Evolutionary conservation across 2,329 filamentous ascomycete genomes (phyloP), one percentile per base, ranked within the genome.

Genomic region (Fragosphaeria purpurea): DNA sequence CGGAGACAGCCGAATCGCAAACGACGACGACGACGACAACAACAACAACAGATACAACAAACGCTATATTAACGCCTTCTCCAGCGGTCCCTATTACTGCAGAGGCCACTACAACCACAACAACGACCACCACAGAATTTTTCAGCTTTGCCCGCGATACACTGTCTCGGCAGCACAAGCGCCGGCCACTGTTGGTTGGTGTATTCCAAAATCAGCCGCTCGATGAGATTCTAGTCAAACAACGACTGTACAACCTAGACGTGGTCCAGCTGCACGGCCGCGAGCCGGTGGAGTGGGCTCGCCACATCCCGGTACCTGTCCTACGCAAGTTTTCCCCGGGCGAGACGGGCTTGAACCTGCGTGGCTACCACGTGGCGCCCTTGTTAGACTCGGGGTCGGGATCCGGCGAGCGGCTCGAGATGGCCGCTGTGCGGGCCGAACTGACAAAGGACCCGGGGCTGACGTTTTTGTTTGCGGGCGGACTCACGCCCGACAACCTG

Each of bases 121-220:
- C 22, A 22, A 22, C 22, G 6, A 31, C 39, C 5, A 73, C 75
- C 4, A 75, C 71, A 7, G 87, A 90, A 62, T 95, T 83, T 67
- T 97, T 94, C 48, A 34, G 43, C 13, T 51, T 52, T 2, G 58
- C 58, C 3, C 56, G 45, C 9, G 44, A 48, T 7, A 55, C 64
- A 1, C 52, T 58, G 13, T 31, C 76, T 67, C n/a, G 66, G 70
- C 47, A 70, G 74, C n/a, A 58, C 65, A 31, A 63, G 66, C 35
- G 69, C 71, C 52, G 86, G 8, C 83, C 91, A 1, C 75, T 93
- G 3, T 75, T 98, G 1, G 93, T 95, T 5, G 93, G 93, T 51
- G 91, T 98, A 2, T 98, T 98, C 71, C 85, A 87, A 60, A 86
- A 96, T 64, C 91, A 97, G 62, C 81, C 91, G 1, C 73, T 98